These are phyloP conservation scores for Arthrobotrys entomopaga DNA, from an alignment of 2,329 filamentous ascomycete species.

Conservation along the genomic window DNA sequence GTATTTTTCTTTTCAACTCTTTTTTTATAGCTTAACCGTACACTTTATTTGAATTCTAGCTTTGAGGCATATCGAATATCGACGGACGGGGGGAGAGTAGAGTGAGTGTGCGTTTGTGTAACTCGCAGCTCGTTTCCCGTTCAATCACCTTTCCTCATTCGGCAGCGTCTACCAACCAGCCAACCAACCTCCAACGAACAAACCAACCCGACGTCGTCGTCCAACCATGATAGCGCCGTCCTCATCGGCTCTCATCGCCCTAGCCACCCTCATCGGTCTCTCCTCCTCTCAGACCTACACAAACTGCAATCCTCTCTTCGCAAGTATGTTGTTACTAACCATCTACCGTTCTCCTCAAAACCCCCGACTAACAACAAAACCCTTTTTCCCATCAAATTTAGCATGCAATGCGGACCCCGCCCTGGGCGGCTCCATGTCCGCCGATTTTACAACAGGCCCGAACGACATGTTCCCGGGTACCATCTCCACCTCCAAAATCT, in stretches of 20 bases:
- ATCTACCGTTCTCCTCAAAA: not conserved
- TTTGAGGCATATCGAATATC: not conserved
- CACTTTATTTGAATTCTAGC: not conserved
- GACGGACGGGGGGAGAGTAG: too few relatives aligned
- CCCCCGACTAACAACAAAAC: not conserved
- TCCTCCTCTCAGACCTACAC: slow-evolving; percentile 68
- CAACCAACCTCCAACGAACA: slow-evolving; percentile 1
- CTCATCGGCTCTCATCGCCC: slow-evolving; percentile 14
- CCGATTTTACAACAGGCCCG: slow-evolving; percentile 81
- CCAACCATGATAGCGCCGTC: slow-evolving; percentile 36
- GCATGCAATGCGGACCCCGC: slow-evolving; percentile 80
- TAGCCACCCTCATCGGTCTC: slow-evolving; percentile 57
- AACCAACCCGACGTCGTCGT: not conserved
- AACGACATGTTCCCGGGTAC: slow-evolving; percentile 79
- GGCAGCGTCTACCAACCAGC: slow-evolving; percentile 10
- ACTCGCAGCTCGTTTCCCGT: slow-evolving; percentile 25
- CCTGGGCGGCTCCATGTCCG: slow-evolving; percentile 80
- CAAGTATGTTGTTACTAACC: slow-evolving; percentile 60
- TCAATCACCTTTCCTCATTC: slow-evolving; percentile 1
- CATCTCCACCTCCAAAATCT: slow-evolving; percentile 69
- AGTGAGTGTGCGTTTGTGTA: too few relatives aligned
- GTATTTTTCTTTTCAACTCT: not conserved
- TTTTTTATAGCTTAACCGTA: not conserved
- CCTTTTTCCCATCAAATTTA: slow-evolving; percentile 58
- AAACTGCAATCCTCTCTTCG: slow-evolving; percentile 67